Conservation (phyloP, 345 rosid species). For the Conringia planisiliqua region DNA sequence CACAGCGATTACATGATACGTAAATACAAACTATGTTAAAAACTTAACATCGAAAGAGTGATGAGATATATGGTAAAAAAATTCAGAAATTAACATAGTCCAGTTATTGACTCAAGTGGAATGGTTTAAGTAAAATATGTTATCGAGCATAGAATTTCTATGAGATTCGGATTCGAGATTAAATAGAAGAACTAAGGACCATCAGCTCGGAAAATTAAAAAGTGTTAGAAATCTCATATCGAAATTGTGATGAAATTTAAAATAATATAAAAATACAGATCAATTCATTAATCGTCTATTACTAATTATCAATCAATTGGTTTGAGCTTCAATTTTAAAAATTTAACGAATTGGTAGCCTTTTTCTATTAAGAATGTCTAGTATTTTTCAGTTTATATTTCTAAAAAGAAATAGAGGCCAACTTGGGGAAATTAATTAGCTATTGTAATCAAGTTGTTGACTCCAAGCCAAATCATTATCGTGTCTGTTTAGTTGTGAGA, state of each 20-base stretch:
- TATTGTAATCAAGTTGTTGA: constrained; percentile 6
- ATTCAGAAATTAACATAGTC: not conserved
- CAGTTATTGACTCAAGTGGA: too few relatives aligned
- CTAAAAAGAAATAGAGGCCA: not conserved
- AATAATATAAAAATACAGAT: not conserved
- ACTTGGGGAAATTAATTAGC: not conserved
- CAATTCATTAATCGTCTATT: not conserved
- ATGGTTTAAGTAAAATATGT: not conserved
- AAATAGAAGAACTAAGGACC: not conserved
- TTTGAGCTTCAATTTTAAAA: not conserved
- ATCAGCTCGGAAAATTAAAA: not conserved
- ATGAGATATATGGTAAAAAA: not conserved
- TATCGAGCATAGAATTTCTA: not conserved
- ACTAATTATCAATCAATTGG: not conserved
- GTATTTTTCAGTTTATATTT: not conserved
- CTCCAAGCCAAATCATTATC: constrained; percentile 14
- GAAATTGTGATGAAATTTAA: not conserved
- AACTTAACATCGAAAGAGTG: not conserved
- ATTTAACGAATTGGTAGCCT: not conserved
- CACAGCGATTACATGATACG: not conserved
- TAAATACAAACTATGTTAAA: not conserved
- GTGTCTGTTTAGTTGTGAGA: constrained; percentile 11
- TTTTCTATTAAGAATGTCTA: not conserved
- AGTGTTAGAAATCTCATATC: not conserved
- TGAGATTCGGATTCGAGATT: not conserved